Conservation (phyloP, 768 basidiomycete genomes). For the Serpula lacrymans region DNA sequence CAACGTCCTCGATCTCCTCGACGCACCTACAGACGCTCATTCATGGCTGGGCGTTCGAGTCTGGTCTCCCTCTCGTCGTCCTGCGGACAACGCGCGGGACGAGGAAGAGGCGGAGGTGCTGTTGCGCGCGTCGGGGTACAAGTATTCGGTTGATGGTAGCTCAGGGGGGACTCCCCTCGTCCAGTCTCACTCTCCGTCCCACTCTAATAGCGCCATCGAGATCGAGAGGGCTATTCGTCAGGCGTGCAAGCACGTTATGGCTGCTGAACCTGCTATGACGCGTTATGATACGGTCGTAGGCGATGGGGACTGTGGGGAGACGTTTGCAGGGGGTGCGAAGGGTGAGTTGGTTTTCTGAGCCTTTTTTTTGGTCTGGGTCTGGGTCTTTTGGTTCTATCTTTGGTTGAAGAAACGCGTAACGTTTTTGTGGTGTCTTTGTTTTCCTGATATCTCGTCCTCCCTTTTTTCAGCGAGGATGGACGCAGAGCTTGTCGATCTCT, state of each 20-base stretch:
- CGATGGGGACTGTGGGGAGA: conserved; percentile 63
- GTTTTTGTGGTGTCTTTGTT: neutral
- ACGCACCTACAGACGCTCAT: conserved; percentile 40
- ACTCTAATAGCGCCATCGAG: no score
- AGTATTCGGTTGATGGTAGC: no score
- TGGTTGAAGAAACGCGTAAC: neutral
- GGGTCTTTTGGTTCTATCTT: neutral
- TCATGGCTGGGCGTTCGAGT: conserved; percentile 37
- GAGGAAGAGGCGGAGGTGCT: conserved; percentile 8
- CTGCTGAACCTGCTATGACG: conserved; percentile 50
- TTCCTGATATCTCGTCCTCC: neutral
- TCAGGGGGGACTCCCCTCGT: no score
- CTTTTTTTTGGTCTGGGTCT: neutral
- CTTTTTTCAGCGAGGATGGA: neutral
- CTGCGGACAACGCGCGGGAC: neutral
- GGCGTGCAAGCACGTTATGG: conserved; percentile 42
- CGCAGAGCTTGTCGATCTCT: no score
- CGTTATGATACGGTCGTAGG: conserved; percentile 58
- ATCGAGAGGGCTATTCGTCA: conserved; percentile 29
- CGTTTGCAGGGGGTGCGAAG: conserved; percentile 48
- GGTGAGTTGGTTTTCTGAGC: conserved; percentile 15
- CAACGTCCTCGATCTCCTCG: conserved; percentile 33
- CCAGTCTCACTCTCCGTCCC: no score
- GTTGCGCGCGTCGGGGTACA: conserved; percentile 1
- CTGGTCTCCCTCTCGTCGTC: conserved; percentile 21